Conservation (phyloP, 1,284 basidiomycete species). For the Macrocystidia cucumis region DNA sequence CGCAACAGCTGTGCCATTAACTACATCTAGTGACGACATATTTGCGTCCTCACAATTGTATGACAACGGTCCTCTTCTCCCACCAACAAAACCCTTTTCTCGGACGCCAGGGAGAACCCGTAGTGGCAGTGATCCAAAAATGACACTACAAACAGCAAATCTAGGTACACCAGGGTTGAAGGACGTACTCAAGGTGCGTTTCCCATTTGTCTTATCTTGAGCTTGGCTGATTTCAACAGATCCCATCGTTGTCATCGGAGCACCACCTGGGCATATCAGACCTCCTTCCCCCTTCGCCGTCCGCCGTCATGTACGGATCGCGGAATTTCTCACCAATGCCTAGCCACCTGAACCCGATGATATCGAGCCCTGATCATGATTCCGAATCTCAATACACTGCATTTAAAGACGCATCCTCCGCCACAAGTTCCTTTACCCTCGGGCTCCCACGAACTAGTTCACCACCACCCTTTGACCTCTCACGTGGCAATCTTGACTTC, state of each 20-base stretch:
- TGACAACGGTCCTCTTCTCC: slow-evolving; percentile 20
- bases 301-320: slow-evolving; percentile 38
- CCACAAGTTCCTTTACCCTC: slow-evolving; percentile 23
- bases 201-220: not conserved
- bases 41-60: slow-evolving; percentile 6
- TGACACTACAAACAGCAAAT: slow-evolving; percentile 10
- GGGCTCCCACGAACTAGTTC: slow-evolving; percentile 33
- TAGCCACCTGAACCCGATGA: slow-evolving; percentile 29
- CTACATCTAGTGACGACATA: slow-evolving; percentile 10
- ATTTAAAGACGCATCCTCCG: slow-evolving; percentile 20
- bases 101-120: slow-evolving; percentile 30
- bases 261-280: slow-evolving; percentile 64
- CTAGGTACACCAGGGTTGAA: slow-evolving; percentile 52
- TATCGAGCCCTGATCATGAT: slow-evolving; percentile 10
- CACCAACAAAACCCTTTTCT: slow-evolving; percentile 38
- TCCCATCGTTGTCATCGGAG: slow-evolving; percentile 59
- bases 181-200: slow-evolving; percentile 61
- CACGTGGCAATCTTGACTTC: slow-evolving; percentile 8
- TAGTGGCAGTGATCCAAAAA: slow-evolving; percentile 37
- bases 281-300: slow-evolving; percentile 73
- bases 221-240: slow-evolving; percentile 25
- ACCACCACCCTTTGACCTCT: slow-evolving; percentile 25
- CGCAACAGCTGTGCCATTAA: slow-evolving; percentile 36
- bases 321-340: slow-evolving; percentile 34
- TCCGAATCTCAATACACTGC: slow-evolving; percentile 13